Evolutionary conservation across 495 filamentous ascomycete genomes (phyloP), one percentile per base, ranked within the genome.

Genomic region (Penicillium longicatenatum): DNA sequence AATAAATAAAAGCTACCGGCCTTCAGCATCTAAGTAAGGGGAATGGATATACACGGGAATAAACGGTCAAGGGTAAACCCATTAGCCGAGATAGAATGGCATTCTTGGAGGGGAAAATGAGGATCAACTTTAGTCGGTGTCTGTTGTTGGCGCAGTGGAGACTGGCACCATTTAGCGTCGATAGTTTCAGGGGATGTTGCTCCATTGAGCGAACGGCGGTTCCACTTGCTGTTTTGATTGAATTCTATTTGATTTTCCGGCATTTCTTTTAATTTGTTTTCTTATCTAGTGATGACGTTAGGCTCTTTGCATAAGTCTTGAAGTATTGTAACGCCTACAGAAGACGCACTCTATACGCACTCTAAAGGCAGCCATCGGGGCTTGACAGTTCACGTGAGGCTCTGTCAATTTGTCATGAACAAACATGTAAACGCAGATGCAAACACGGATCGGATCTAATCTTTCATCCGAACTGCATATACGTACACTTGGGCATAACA

Each of bases 101-200:
- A 46, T 3, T 16, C 21, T 26, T 29, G 44, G 22, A 20, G 41
- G 20, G 41, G 20, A 17, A 11, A 51, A 51, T 51, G 20, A 51
- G 48, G 48, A 51, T 51, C 48, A 24, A 31, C 47, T 19, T 50
- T n/a, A n/a, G 20, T 29, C 20, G 11, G 43, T 9, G 17, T 44
- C 14, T 39, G 14, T 39, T 39, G 37, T 39, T 39, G 37, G 37
- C 37, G 26, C 43, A n/a, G 57, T 59, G 57, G 57, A 50, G 57
- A 50, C 30, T 19, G 47, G 31, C 37, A 52, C 42, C 17, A 42
- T 47, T 39, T 52, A 53, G 50, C 50, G 49, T 54, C 50, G 33
- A 54, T 54, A 59, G 57, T 42, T 12, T 16, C 33, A 46, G 52
- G 21, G 21, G 52, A 44, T 31, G 26, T 33, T 12, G 26, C 47